Percentiles rank a stretch among this genome's conserved stretches.
Conservation (phyloP, 306 rosid genomes). For the Castanea mollissima region DNA sequence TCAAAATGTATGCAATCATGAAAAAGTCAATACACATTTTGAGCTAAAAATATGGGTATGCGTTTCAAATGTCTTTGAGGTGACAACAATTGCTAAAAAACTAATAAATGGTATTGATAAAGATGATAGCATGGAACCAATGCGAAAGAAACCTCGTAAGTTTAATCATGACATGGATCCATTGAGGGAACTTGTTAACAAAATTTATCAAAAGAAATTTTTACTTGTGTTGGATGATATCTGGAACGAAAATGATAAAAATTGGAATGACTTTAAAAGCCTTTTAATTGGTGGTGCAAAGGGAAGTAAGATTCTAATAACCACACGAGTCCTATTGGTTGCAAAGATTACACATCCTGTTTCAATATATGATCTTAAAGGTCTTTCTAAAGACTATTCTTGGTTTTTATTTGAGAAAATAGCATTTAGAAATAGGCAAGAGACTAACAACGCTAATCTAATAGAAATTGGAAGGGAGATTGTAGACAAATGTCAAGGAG, state of each 20-base stretch:
- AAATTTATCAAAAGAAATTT: conserved; percentile 21
- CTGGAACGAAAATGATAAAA: conserved; percentile 28
- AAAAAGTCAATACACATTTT: too few relatives aligned
- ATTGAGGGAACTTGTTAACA: conserved; percentile 9
- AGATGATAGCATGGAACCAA: too few relatives aligned
- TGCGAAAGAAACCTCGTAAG: too few relatives aligned
- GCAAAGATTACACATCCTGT: not conserved
- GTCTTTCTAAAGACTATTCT: conserved; percentile 14
- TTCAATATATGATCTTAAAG: conserved; percentile 8
- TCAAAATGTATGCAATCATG: too few relatives aligned
- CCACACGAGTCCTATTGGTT: conserved; percentile 25
- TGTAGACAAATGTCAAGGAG: conserved; percentile 23
- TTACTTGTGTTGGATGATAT: conserved; percentile 43
- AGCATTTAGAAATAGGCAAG: conserved; percentile 12
- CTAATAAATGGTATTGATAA: too few relatives aligned
- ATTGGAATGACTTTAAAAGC: conserved; percentile 17
- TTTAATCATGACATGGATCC: conserved; percentile 8
- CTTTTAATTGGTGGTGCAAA: conserved; percentile 22
- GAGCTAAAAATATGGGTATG: too few relatives aligned
- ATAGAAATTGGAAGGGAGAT: conserved; percentile 24
- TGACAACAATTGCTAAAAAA: too few relatives aligned
- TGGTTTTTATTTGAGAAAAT: conserved; percentile 28
- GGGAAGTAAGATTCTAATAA: conserved; percentile 33
- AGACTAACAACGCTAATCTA: not conserved
- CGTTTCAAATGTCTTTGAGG: too few relatives aligned